Conservation (phyloP, 2,329 filamentous ascomycete genomes). For the Botrytis medusae region DNA sequence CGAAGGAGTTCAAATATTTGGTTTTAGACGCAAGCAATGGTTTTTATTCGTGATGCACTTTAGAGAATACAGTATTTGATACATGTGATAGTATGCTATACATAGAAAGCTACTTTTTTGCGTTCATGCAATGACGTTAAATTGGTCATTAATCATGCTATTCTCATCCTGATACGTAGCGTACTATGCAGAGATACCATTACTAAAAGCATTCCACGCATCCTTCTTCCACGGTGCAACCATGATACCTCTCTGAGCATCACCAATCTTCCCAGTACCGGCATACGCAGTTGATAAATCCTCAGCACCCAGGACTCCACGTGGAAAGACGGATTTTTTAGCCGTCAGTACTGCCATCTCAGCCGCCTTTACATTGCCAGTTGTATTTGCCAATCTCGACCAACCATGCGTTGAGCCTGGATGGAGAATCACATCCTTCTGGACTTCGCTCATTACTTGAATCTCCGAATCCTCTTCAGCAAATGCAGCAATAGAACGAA, state of each 20-base stretch:
- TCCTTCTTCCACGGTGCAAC: slow-evolving; percentile 71
- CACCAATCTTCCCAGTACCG: slow-evolving; percentile 66
- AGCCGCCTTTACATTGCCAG: slow-evolving; percentile 54
- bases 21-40: not conserved
- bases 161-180: not conserved
- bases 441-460: slow-evolving; percentile 62
- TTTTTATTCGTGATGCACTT: not conserved
- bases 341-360: slow-evolving; percentile 85
- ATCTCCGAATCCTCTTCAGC: slow-evolving; percentile 50
- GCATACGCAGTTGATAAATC: slow-evolving; percentile 74
- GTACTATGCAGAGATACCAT: not conserved
- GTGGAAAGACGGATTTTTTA: slow-evolving; percentile 68
- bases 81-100: not conserved
- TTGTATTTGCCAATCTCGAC: slow-evolving; percentile 67
- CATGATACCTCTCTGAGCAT: slow-evolving; percentile 76
- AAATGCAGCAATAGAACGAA: slow-evolving; percentile 70
- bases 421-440: slow-evolving; percentile 76
- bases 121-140: not conserved
- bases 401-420: slow-evolving; percentile 80
- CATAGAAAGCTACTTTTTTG: not conserved
- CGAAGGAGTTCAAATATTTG: not conserved
- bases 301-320: slow-evolving; percentile 63
- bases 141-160: not conserved
- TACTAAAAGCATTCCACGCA: slow-evolving; percentile 32
- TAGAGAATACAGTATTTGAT: not conserved